Evolutionary conservation across 306 rosid species (phyloP).

Genomic region (Citrullus amarus): DNA sequence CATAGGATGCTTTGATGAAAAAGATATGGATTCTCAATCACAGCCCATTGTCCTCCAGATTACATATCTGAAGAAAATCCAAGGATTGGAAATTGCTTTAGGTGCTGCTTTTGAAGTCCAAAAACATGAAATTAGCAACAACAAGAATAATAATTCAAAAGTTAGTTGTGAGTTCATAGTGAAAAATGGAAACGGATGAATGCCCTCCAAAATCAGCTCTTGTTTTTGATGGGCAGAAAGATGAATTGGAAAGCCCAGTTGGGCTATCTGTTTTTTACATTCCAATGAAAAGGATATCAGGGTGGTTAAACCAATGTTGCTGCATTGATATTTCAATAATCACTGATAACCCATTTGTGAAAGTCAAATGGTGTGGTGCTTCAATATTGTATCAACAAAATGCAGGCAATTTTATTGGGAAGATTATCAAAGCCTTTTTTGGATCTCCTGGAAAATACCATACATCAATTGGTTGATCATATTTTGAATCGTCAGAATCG

Average conservation of each 20-base stretch:
- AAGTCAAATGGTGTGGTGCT: constrained; percentile 8
- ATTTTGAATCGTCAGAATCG: not conserved
- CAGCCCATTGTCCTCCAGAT: not conserved
- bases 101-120: not conserved
- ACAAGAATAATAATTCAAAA: not conserved
- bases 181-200: not conserved
- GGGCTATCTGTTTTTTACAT: not conserved
- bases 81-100: constrained; percentile 14
- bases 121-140: not conserved
- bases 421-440: not conserved
- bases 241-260: not conserved
- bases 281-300: not conserved
- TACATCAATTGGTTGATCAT: constrained; percentile 5
- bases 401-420: not conserved
- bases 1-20: not conserved
- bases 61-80: not conserved
- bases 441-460: not conserved
- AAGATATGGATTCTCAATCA: not conserved
- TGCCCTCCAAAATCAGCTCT: not conserved
- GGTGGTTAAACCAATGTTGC: not conserved
- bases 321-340: not conserved
- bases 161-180: not conserved
- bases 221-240: not conserved
- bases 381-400: constrained; percentile 1
- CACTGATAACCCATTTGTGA: not conserved